Evolutionary conservation across 352 stramenopile species (phyloP), one percentile per base, ranked within the genome.

Genomic region (Globisporangium sylvaticum): DNA sequence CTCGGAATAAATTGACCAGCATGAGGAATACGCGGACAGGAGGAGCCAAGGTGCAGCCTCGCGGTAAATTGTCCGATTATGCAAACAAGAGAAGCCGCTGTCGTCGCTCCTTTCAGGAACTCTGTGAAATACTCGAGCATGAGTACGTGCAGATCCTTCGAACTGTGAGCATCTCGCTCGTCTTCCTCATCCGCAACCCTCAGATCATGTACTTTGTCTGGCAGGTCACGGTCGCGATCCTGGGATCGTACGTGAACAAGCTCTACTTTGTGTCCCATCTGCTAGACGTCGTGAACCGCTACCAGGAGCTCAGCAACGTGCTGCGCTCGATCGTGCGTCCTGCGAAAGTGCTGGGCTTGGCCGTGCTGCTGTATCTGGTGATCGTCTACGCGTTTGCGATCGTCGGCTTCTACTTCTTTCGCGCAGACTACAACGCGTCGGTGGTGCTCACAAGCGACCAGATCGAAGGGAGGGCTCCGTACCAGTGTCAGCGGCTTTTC

Each of bases 251-350:
- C 58, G 66, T 93, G 20, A 86, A 89, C 72, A 88, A 87, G 42
- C 78, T 93, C 39, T 93, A 83, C 74, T 93, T 93, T 61, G 77
- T 83, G 24, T 91, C 91, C 50, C 81, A 91, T 50, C 54, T 93
- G 22, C 72, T 93, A 9, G 84, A 93, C 62, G 69, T 91, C 39
- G 75, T 93, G n/a, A 88, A 91, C 50, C 80, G 81, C n/a, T 93
- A 87, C 63, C 84, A 89, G 55, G 79, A 88, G 32, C 74, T 91
- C 3, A 88, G 86, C 64, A 88, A 91, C 58, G 84, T 93, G 1
- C 50, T 91, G 15, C 76, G 81, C 22, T 88, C 84, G 6, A 88
- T 91, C 34, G 76, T 85, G 20, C 70, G 73, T 18, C 83, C 84
- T 14, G 78, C 79, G 0, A 91, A 88, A 61, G 78, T 86, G 18